Conservation (phyloP, 495 filamentous ascomycete species). For the Thermothielavioides terrestris region DNA sequence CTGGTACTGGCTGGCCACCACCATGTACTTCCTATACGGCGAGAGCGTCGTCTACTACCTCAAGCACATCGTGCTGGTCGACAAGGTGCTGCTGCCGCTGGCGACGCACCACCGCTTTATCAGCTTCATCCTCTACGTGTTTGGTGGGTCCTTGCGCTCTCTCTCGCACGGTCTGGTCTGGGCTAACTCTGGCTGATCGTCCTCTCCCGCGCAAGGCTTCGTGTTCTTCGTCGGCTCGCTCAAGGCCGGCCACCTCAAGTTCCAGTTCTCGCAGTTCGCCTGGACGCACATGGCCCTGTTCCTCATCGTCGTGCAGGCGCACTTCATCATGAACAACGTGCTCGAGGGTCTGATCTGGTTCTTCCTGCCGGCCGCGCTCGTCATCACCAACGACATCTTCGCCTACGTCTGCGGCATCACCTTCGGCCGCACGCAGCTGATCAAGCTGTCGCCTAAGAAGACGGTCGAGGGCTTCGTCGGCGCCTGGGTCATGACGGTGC, state of each 20-base stretch:
- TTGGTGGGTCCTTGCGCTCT: slow-evolving; percentile 53
- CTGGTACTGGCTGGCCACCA: slow-evolving; percentile 98
- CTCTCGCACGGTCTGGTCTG: background rate
- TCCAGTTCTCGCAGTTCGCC: slow-evolving; percentile 98
- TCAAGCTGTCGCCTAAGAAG: slow-evolving; percentile 98
- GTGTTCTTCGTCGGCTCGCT: slow-evolving; percentile 98
- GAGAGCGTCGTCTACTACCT: slow-evolving; percentile 99
- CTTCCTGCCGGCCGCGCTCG: slow-evolving; percentile 89
- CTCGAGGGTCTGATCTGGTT: slow-evolving; percentile 99
- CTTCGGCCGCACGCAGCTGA: slow-evolving; percentile 91
- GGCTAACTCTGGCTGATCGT: background rate
- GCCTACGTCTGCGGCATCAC: slow-evolving; percentile 97
- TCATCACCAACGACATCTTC: slow-evolving; percentile 98
- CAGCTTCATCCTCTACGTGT: slow-evolving; percentile 93
- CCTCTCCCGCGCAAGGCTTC: slow-evolving; percentile 59
- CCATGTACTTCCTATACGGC: slow-evolving; percentile 98
- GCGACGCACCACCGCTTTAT: slow-evolving; percentile 98
- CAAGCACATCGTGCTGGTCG: slow-evolving; percentile 95
- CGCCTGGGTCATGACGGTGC: slow-evolving; percentile 89
- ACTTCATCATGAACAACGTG: slow-evolving; percentile 99
- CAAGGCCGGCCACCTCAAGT: slow-evolving; percentile 89
- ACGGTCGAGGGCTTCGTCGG: slow-evolving; percentile 97
- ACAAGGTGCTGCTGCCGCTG: slow-evolving; percentile 82
- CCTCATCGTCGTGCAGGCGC: slow-evolving; percentile 93
- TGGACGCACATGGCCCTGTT: slow-evolving; percentile 99